Percentiles rank a stretch among this genome's conserved stretches.
Conservation (phyloP, 2,329 filamentous ascomycete genomes). For the Capronia americana region DNA sequence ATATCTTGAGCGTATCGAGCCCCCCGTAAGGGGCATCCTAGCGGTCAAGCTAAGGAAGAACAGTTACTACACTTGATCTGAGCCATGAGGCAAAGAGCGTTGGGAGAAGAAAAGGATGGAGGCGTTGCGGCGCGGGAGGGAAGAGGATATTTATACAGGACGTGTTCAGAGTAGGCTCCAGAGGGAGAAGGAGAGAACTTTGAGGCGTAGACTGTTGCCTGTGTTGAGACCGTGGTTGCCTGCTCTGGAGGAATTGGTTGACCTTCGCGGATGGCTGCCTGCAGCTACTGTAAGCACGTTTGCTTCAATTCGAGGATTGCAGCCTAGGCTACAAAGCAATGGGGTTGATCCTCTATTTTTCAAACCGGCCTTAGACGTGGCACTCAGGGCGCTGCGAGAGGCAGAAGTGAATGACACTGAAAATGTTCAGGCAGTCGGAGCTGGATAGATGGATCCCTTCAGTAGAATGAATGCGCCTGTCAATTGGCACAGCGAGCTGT, state of each 20-base stretch:
- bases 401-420: too few species aligned
- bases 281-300: background rate
- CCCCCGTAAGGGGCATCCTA: conserved; percentile 68
- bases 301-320: too few species aligned
- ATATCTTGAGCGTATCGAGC: conserved; percentile 51
- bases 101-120: background rate
- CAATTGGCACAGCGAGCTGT: too few species aligned
- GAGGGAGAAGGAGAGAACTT: background rate
- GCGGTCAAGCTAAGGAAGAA: conserved; percentile 97
- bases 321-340: too few species aligned
- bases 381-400: too few species aligned
- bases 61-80: conserved; percentile 95
- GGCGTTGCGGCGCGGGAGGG: background rate
- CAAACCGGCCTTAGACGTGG: too few species aligned
- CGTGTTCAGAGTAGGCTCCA: background rate
- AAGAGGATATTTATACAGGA: background rate
- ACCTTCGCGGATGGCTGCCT: background rate
- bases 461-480: too few species aligned
- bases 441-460: too few species aligned
- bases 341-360: too few species aligned
- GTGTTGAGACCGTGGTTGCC: background rate
- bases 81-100: conserved; percentile 47
- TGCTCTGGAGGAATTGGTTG: background rate
- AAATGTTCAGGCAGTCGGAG: too few species aligned
- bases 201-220: background rate